These are phyloP conservation scores for Ligustrum vulgare DNA, from an alignment of 257 asterid genomes.

Conservation along the genomic window DNA sequence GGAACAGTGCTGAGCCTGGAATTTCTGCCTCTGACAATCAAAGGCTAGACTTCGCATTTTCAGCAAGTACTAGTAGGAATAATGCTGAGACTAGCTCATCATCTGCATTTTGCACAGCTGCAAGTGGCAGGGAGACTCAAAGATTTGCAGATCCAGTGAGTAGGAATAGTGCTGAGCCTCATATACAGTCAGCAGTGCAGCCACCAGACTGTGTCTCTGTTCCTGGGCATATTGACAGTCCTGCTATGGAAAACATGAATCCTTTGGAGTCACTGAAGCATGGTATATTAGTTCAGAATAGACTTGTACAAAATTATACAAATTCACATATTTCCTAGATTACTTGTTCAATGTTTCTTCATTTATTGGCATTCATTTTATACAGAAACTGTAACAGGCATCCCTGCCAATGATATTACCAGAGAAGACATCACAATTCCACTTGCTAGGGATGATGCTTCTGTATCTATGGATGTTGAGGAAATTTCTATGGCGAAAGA, in stretches of 20 bases:
- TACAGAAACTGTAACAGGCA: constrained; percentile 10
- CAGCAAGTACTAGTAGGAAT: constrained; percentile 32
- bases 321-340: constrained; percentile 2
- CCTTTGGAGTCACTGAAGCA: constrained; percentile 27
- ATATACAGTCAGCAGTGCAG: constrained; percentile 24
- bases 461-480: constrained; percentile 42
- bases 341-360: not conserved
- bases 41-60: constrained; percentile 33
- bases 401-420: constrained; percentile 21
- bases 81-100: constrained; percentile 34
- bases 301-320: not conserved
- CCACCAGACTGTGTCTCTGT: constrained; percentile 21
- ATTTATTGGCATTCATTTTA: constrained; percentile 9
- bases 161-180: constrained; percentile 35
- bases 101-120: constrained; percentile 22
- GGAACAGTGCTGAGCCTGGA: constrained; percentile 34
- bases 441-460: constrained; percentile 25
- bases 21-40: constrained; percentile 19
- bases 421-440: constrained; percentile 33
- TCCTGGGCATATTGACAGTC: constrained; percentile 27
- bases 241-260: constrained; percentile 15
- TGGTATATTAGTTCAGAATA: constrained; percentile 23
- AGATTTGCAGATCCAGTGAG: constrained; percentile 31
- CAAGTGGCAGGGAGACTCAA: constrained; percentile 29
- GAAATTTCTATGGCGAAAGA: constrained; percentile 50